Conservation (phyloP, 2,329 filamentous ascomycete species). For the Plenodomus biglobosus region DNA sequence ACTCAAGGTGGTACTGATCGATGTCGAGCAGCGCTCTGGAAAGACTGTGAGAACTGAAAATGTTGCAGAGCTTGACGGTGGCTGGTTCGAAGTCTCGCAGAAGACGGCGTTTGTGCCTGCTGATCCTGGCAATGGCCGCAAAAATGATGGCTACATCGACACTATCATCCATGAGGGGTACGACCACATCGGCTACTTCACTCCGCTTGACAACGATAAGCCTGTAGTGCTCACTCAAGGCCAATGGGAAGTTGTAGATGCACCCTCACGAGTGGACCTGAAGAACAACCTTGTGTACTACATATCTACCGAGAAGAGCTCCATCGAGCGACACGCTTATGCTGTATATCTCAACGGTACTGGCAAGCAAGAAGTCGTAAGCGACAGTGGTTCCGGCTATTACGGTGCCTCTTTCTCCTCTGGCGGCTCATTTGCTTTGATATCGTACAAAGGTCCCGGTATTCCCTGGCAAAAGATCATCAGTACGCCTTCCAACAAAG, state of each 20-base stretch:
- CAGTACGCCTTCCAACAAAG: slow-evolving; percentile 71
- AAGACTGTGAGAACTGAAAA: slow-evolving; percentile 78
- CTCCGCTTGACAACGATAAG: slow-evolving; percentile 78
- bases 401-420: slow-evolving; percentile 83
- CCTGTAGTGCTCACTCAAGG: slow-evolving; percentile 86
- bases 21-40: slow-evolving; percentile 71
- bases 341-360: slow-evolving; percentile 82
- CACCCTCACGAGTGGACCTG: slow-evolving; percentile 81
- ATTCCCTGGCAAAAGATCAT: slow-evolving; percentile 91
- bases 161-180: slow-evolving; percentile 82
- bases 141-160: slow-evolving; percentile 89
- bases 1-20: slow-evolving; percentile 83
- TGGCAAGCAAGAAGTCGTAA: slow-evolving; percentile 70
- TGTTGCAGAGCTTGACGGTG: slow-evolving; percentile 82
- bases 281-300: slow-evolving; percentile 90
- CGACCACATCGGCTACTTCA: slow-evolving; percentile 92
- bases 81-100: slow-evolving; percentile 95
- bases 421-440: slow-evolving; percentile 77
- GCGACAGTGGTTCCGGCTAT: slow-evolving; percentile 72
- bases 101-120: slow-evolving; percentile 84
- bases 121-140: slow-evolving; percentile 72
- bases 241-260: slow-evolving; percentile 86
- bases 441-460: slow-evolving; percentile 79
- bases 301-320: slow-evolving; percentile 78
- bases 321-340: slow-evolving; percentile 90